These are phyloP conservation scores for Penicillium daleae DNA, from an alignment of 495 filamentous ascomycete genomes.

Conservation along the genomic window DNA sequence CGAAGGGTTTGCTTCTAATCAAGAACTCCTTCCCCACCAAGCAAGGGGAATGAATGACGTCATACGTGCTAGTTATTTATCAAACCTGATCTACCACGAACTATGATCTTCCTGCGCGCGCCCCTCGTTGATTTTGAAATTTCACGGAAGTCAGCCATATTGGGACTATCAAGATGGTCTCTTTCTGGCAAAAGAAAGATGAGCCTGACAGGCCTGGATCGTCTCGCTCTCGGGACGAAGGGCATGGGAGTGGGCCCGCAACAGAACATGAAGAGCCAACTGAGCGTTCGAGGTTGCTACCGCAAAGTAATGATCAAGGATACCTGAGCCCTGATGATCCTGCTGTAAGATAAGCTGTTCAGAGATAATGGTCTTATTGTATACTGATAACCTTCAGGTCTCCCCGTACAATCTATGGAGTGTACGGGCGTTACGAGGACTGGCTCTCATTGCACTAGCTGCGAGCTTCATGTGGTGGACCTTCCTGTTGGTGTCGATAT, in stretches of 20 bases:
- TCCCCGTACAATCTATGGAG: slow-evolving; percentile 95
- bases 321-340: slow-evolving; percentile 94
- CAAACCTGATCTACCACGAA: background rate
- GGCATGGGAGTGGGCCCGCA: slow-evolving; percentile 18
- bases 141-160: background rate
- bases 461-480: slow-evolving; percentile 91
- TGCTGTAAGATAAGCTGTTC: slow-evolving; percentile 57
- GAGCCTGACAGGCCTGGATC: slow-evolving; percentile 33
- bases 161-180: slow-evolving; percentile 38
- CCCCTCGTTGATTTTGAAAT: background rate
- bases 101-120: background rate
- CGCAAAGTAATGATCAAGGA: slow-evolving; percentile 57
- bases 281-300: slow-evolving; percentile 77
- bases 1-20: background rate
- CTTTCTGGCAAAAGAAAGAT: slow-evolving; percentile 57
- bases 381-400: slow-evolving; percentile 54
- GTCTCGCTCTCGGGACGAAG: slow-evolving; percentile 23
- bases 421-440: slow-evolving; percentile 73
- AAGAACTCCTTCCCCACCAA: background rate
- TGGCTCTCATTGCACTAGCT: slow-evolving; percentile 72
- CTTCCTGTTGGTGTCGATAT: slow-evolving; percentile 79
- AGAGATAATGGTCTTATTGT: background rate
- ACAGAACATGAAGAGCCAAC: slow-evolving; percentile 47
- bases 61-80: background rate
- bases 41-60: background rate